Conservation (phyloP, 2,329 filamentous ascomycete genomes). For the Pezicula radicicola region DNA sequence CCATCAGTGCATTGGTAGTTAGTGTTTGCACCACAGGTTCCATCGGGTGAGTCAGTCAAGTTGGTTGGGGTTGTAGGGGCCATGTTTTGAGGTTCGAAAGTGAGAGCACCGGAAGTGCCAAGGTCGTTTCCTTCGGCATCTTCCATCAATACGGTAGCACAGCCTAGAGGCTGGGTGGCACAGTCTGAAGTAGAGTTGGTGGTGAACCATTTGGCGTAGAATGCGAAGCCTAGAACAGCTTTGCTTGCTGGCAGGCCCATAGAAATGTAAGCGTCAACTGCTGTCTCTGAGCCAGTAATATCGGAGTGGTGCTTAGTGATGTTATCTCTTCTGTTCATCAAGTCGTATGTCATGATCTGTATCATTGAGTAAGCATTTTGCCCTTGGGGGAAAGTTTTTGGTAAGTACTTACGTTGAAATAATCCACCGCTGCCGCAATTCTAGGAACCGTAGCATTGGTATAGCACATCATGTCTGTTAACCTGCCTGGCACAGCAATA, state of each 20-base stretch:
- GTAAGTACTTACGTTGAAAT: neutral
- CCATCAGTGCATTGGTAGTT: neutral
- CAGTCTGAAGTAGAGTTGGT: neutral
- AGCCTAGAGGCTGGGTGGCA: neutral
- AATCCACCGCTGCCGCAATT: neutral
- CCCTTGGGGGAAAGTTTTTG: neutral
- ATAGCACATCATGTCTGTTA: neutral
- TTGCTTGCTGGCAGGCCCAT: conserved; percentile 47
- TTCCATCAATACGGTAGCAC: neutral
- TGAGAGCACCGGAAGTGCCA: neutral
- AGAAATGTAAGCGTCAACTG: conserved; percentile 55
- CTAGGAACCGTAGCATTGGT: conserved; percentile 1
- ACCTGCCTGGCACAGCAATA: neutral
- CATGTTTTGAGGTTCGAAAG: conserved; percentile 34
- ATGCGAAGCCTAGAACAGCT: conserved; percentile 59
- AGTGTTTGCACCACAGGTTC: neutral
- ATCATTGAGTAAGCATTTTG: neutral
- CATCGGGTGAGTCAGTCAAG: neutral
- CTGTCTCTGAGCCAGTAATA: conserved; percentile 47
- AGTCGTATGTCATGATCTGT: conserved; percentile 57
- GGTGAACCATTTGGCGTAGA: conserved; percentile 56
- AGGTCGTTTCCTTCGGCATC: conserved; percentile 1
- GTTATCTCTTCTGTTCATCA: conserved; percentile 65
- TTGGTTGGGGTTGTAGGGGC: neutral
- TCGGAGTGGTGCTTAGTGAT: conserved; percentile 61